Base-by-base conservation (phyloP, 345 rosid species). In the Eucalyptus cladocalyx region DNA sequence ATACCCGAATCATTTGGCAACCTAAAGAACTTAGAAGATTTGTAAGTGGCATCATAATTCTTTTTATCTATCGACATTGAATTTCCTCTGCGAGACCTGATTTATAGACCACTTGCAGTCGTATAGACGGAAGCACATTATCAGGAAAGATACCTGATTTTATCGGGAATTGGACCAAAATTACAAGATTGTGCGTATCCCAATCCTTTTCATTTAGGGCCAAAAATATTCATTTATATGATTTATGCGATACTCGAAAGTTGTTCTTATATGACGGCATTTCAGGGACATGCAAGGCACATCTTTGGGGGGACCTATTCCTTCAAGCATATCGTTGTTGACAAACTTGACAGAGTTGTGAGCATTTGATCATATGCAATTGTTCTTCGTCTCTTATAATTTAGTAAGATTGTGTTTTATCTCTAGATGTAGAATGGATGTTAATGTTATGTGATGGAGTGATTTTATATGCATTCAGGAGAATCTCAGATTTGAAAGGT, bases 221-320 rank as follows among this genome's bases (percentile, higher is more conserved):
- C 15, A 72, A 72, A 18, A 72, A 37, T 11, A 37, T 37, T 76
- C 21, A 37, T 37, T 21, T 76, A 19, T 76, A 11, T 37, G 47
- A 53, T 53, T 50, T 51, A 10, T 49, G 16, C 0, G 12, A 19
- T 53, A 51, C 5, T 50, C 7, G 3, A 86, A 86, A 86, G 45
- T 47, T 34, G 45, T n/a, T 86, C 24, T 86, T 19, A 7, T 51
- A 51, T 86, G 18, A 21, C 32, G 17, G 69, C 37, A 48, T 50
- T 89, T 91, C 90, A 98, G 99, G 86, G 92, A 95, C 92, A 87
- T 95, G 92, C 97, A 98, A 88, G 98, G 99, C 43, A 95, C 98
- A 76, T 93, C 96, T 42, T 90, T 97, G 97, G 94, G 93, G 91
- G 99, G 99, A 50, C 98, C 99, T n/a, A 94, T 98, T 89, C 99